Evolutionary conservation across 2,329 filamentous ascomycete genomes (phyloP).

Genomic region (Epicoccum nigrum): DNA sequence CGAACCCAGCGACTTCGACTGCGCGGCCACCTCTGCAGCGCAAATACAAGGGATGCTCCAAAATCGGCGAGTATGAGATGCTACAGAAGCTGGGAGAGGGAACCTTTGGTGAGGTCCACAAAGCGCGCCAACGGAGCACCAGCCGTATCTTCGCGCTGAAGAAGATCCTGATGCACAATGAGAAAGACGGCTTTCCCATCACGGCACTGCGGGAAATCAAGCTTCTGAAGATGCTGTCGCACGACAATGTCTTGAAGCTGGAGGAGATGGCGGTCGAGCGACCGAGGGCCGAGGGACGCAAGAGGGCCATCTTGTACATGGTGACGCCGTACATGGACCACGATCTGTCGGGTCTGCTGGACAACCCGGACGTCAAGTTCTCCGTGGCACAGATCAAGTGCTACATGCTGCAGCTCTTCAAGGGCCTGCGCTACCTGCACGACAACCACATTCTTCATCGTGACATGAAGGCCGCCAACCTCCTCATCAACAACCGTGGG

Average conservation of each 20-base stretch:
- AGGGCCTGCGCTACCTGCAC: slow-evolving; percentile 89
- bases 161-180: slow-evolving; percentile 99
- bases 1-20: slow-evolving; percentile 28
- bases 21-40: slow-evolving; percentile 58
- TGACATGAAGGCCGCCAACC: slow-evolving; percentile 98
- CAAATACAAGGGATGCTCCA: slow-evolving; percentile 83
- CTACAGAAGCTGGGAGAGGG: slow-evolving; percentile 88
- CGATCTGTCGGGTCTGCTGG: slow-evolving; percentile 93
- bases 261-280: slow-evolving; percentile 96
- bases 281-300: slow-evolving; percentile 61
- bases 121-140: slow-evolving; percentile 77
- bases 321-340: slow-evolving; percentile 99
- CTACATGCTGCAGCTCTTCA: slow-evolving; percentile 91
- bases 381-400: slow-evolving; percentile 94
- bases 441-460: slow-evolving; percentile 84
- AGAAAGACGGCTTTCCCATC: slow-evolving; percentile 99
- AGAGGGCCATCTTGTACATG: slow-evolving; percentile 92
- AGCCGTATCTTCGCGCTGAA: slow-evolving; percentile 85
- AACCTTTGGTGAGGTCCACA: slow-evolving; percentile 96
- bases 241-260: slow-evolving; percentile 83
- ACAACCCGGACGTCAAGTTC: slow-evolving; percentile 89
- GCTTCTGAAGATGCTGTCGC: slow-evolving; percentile 91
- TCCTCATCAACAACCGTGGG: slow-evolving; percentile 93
- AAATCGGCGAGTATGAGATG: slow-evolving; percentile 79
- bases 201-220: slow-evolving; percentile 98